Evolutionary conservation across 2,329 filamentous ascomycete genomes (phyloP).

Genomic region (Sclerotinia borealis): DNA sequence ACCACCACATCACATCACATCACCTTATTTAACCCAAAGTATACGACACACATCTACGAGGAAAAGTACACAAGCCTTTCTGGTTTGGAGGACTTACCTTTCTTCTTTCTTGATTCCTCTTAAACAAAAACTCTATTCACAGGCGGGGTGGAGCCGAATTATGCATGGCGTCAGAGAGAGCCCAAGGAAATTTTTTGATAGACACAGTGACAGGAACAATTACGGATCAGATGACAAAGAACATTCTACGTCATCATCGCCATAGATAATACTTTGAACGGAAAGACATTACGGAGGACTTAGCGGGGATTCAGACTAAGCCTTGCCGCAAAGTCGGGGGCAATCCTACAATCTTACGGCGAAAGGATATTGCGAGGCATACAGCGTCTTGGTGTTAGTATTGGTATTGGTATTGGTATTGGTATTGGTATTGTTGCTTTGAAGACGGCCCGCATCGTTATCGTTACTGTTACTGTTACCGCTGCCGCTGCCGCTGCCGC

Average conservation of each 20-base stretch:
- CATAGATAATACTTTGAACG: not conserved
- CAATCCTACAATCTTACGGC: not conserved
- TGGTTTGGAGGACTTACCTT: not conserved
- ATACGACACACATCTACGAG: not conserved
- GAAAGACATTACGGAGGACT: too few species aligned
- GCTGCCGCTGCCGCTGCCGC: not conserved
- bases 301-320: not conserved
- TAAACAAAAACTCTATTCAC: too few species aligned
- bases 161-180: not conserved
- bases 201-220: not conserved
- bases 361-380: not conserved
- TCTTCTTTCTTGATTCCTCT: not conserved
- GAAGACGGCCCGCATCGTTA: not conserved
- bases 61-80: not conserved
- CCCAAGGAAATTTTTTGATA: not conserved
- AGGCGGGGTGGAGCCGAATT: not conserved
- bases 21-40: not conserved
- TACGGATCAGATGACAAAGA: not conserved
- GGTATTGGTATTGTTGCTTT: not conserved
- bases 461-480: too few species aligned
- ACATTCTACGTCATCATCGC: not conserved
- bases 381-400: not conserved
- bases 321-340: not conserved
- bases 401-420: too few species aligned
- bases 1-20: conserved; percentile 11